Percentiles rank a stretch among this genome's conserved stretches.
Evolutionary conservation across 1,284 basidiomycete genomes (phyloP).

Genomic region (Cystobasidiaceae sp.): DNA sequence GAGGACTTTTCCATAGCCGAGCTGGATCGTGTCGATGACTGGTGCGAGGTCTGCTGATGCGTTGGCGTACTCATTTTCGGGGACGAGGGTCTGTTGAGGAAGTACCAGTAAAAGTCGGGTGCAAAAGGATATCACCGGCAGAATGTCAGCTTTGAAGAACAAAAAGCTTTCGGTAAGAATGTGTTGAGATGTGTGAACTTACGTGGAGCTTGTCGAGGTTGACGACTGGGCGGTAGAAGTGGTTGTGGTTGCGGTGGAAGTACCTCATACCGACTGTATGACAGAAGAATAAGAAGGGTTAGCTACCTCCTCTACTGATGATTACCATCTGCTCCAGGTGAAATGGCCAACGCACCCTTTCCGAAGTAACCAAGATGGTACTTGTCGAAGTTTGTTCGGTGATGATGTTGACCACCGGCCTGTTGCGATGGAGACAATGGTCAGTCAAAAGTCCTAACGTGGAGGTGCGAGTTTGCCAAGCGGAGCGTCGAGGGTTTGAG

Average conservation of each 20-base stretch:
- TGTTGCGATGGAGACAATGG: constrained; percentile 20
- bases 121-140: not conserved
- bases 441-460: constrained; percentile 1
- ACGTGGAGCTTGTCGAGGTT: constrained; percentile 80
- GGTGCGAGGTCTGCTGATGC: constrained; percentile 68
- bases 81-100: constrained; percentile 55
- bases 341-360: constrained; percentile 69
- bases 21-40: constrained; percentile 76
- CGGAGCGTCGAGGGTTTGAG: no score
- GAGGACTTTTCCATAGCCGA: constrained; percentile 87
- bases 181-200: constrained; percentile 33
- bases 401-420: constrained; percentile 99
- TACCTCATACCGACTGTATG: constrained; percentile 74
- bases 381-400: constrained; percentile 63
- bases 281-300: not conserved
- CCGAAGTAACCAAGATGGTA: constrained; percentile 99
- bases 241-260: constrained; percentile 92
- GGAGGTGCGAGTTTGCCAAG: no score
- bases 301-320: not conserved
- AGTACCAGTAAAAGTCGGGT: no score
- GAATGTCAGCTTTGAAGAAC: not conserved
- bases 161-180: not conserved
- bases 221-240: constrained; percentile 85
- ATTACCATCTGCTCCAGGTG: not conserved
- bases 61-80: constrained; percentile 68